Evolutionary conservation across 208 protist genomes (phyloP).

Genomic region (Trichomonas tenax): DNA sequence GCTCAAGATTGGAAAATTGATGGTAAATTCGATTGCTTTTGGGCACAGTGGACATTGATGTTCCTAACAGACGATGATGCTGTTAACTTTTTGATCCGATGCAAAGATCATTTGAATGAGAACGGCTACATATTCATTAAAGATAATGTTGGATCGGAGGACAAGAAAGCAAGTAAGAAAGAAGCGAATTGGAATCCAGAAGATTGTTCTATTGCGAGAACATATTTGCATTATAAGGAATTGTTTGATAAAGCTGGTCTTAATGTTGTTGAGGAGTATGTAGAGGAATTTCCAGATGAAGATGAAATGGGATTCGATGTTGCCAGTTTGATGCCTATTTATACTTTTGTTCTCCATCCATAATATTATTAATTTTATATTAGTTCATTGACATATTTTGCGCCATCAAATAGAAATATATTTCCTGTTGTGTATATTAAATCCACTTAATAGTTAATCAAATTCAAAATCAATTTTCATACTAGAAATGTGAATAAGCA

Average conservation of each 20-base stretch:
- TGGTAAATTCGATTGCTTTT: background rate
- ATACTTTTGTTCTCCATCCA: constrained; percentile 8
- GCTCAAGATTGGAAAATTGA: background rate
- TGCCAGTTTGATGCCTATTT: background rate
- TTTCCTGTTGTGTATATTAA: too few relatives aligned
- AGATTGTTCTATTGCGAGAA: background rate
- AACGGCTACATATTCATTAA: constrained; percentile 6
- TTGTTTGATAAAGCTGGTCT: background rate
- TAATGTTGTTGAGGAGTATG: background rate
- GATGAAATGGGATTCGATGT: background rate
- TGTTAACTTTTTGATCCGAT: background rate
- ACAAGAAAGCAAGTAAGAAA: background rate
- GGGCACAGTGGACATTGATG: background rate
- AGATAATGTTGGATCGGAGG: background rate
- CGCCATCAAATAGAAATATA: too few relatives aligned
- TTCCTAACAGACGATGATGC: background rate
- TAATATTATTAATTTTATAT: too few relatives aligned
- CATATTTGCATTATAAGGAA: background rate
- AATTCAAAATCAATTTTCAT: too few relatives aligned
- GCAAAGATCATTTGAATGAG: background rate
- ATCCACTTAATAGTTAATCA: too few relatives aligned
- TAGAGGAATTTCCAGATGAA: background rate
- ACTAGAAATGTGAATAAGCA: too few relatives aligned
- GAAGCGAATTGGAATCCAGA: background rate
- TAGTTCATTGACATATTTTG: too few relatives aligned